Percentiles rank a stretch among this genome's conserved stretches.
Conservation (phyloP, 169 alveolate genomes). For the Plasmodium knowlesi region DNA sequence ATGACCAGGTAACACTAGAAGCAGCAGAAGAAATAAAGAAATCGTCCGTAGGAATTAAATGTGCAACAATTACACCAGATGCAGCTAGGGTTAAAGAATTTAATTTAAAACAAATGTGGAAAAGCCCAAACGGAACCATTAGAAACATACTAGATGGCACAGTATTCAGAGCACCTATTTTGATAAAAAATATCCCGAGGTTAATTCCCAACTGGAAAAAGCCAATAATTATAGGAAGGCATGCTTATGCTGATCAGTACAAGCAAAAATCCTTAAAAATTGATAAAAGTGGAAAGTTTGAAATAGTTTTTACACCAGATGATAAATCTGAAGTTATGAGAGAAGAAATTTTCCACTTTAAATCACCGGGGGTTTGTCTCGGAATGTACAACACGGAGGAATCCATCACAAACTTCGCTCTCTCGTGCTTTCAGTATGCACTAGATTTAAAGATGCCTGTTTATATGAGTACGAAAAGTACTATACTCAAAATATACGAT, state of each 20-base stretch:
- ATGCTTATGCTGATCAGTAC: slow-evolving; percentile 97
- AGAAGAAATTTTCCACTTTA: slow-evolving; percentile 79
- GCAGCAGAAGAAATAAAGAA: slow-evolving; percentile 94
- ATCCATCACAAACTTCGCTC: slow-evolving; percentile 94
- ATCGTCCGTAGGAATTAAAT: slow-evolving; percentile 94
- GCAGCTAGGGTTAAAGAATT: slow-evolving; percentile 96
- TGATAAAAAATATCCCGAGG: slow-evolving; percentile 92
- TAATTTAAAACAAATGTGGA: slow-evolving; percentile 94
- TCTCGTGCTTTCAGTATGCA: slow-evolving; percentile 92
- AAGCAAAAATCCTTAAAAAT: slow-evolving; percentile 90
- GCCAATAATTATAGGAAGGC: slow-evolving; percentile 96
- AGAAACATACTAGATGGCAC: slow-evolving; percentile 95
- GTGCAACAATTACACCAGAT: slow-evolving; percentile 98
- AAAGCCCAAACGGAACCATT: slow-evolving; percentile 96
- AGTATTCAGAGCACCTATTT: slow-evolving; percentile 95
- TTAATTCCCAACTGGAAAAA: slow-evolving; percentile 94
- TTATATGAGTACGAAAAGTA: slow-evolving; percentile 93
- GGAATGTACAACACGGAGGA: slow-evolving; percentile 95
- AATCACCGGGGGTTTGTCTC: slow-evolving; percentile 91
- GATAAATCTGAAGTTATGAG: slow-evolving; percentile 79
- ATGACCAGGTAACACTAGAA: slow-evolving; percentile 95
- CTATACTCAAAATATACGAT: slow-evolving; percentile 94
- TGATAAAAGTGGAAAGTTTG: slow-evolving; percentile 90
- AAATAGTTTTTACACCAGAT: slow-evolving; percentile 88
- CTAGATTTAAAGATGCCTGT: slow-evolving; percentile 91